Percentiles rank a stretch among this genome's conserved stretches.
Evolutionary conservation across 331 rosid genomes (phyloP).

Genomic region (Dryas integrifolia): DNA sequence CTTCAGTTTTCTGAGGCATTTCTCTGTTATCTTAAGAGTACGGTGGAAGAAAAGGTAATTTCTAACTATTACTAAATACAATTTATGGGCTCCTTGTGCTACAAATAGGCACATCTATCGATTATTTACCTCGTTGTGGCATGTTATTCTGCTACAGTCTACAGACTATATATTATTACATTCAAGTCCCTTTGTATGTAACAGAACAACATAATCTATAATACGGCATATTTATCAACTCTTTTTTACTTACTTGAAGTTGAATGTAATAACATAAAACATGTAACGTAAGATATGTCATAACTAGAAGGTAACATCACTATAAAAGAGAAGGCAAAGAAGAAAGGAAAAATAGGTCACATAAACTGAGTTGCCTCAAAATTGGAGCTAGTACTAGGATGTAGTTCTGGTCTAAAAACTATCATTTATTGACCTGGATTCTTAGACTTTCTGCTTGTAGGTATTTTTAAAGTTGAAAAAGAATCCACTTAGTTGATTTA

Average conservation of each 20-base stretch:
- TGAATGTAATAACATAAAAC: background rate
- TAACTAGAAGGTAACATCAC: background rate
- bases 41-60: conserved; percentile 76
- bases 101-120: background rate
- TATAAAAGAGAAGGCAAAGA: background rate
- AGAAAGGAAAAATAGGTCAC: background rate
- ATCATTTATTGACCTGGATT: background rate
- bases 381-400: background rate
- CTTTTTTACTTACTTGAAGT: background rate
- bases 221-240: background rate
- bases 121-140: background rate
- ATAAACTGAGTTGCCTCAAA: background rate
- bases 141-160: background rate
- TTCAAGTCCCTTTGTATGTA: too few relatives aligned
- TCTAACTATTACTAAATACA: background rate
- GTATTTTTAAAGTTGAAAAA: background rate
- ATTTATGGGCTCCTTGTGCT: background rate
- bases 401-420: background rate
- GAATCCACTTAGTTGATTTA: background rate
- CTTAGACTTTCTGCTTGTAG: background rate
- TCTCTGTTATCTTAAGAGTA: conserved; percentile 83
- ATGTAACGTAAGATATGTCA: background rate
- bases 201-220: too few relatives aligned
- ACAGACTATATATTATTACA: too few relatives aligned
- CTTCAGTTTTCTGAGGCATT: conserved; percentile 79